Evolutionary conservation across 1,284 basidiomycete species (phyloP), one percentile per base, ranked within the genome.

Genomic region (Cryptococcus wingfieldii): DNA sequence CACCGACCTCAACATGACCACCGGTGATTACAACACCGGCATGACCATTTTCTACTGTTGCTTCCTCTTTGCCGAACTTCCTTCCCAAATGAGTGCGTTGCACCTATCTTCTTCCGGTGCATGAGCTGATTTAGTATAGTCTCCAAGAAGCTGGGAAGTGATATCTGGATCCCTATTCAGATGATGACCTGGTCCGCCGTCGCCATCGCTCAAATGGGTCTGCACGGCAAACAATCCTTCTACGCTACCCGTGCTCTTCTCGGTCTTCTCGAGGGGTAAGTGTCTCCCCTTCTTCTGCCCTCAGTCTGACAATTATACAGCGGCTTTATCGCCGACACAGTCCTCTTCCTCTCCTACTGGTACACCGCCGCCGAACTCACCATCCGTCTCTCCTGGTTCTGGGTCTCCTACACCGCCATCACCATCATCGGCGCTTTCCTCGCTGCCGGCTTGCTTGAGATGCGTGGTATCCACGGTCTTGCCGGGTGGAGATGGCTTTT

Each of bases 41-140:
- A 59, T 66, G 56, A 74, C 73, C 0, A 59, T 75, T 2, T 83
- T 81, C 61, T 79, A 82, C 50, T 58, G 86, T 1, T 74, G 82
- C 41, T 87, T 87, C 72, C 72, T 87, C 65, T 71, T 54, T 45
- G 75, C 76, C 18, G 77, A 78, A 61, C 65, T 78, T 4, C 71
- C 71, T 6, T 68, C 66, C 8, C 71, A 74, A 51, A 55, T 74
- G 57, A 68, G 62, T 62, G 37, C 54, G 65, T 61, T 23, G 2
- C 23, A 23, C 23, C 41, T 8, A 4, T 27, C 19, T 45, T 10
- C 45, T 14, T 16, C 19, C 19, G 18, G 23, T 86, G 85, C 4
- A 88, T 88, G 72, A 79, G 25, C 38, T 28, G n/a, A 18, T 10
- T 42, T 16, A 4, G 8, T 1, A 13, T 42, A 68, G 66, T 71